Evolutionary conservation across 345 rosid species (phyloP).

Genomic region (Salix dunnii): DNA sequence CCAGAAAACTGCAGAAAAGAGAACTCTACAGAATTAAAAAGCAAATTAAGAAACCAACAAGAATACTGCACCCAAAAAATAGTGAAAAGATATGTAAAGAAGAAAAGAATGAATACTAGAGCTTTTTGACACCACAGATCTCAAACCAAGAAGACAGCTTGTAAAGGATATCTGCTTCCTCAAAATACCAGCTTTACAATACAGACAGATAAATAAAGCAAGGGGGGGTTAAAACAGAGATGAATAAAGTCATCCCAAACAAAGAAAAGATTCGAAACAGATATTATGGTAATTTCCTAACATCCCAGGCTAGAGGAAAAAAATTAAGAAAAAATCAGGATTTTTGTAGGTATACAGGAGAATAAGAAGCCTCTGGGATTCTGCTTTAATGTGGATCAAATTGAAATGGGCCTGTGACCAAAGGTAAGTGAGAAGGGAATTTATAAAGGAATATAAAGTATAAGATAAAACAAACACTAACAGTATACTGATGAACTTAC

Average conservation of each 20-base stretch:
- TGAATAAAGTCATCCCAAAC: background rate
- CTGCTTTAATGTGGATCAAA: background rate
- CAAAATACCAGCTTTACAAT: background rate
- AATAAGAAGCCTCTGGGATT: background rate
- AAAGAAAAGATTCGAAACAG: background rate
- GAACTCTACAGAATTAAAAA: background rate
- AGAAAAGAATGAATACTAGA: background rate
- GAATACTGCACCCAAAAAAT: background rate
- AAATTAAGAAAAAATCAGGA: background rate
- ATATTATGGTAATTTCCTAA: background rate
- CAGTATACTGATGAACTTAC: slow-evolving; percentile 41
- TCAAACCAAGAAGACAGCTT: background rate
- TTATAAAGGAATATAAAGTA: background rate
- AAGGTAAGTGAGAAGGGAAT: background rate
- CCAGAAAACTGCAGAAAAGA: slow-evolving; percentile 1
- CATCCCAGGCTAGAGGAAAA: background rate
- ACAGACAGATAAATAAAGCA: background rate
- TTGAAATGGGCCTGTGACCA: background rate
- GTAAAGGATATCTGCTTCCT: background rate
- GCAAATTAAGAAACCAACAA: background rate
- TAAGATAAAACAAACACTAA: background rate
- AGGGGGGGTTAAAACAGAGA: background rate
- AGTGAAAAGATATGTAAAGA: background rate
- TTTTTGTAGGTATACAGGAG: background rate
- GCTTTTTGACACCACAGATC: background rate